Evolutionary conservation across 202 grass and related monocot species (phyloP).

Genomic region (Saccharum hybrid): DNA sequence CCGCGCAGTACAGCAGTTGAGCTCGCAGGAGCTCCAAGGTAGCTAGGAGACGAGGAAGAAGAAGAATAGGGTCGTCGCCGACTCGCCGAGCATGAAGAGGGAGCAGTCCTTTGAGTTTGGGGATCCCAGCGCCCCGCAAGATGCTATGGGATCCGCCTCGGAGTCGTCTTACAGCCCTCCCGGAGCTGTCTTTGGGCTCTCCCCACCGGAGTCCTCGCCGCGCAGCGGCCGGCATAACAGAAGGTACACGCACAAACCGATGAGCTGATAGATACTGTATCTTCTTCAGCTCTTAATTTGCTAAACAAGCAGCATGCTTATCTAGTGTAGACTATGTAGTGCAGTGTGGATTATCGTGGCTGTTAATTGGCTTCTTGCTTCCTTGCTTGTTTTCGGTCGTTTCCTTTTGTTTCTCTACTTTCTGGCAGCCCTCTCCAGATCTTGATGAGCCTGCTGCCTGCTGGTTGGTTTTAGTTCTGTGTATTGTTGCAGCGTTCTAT

Average conservation of each 20-base stretch:
- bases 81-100: constrained; percentile 41
- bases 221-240: constrained; percentile 41
- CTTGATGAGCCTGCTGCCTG: constrained; percentile 16
- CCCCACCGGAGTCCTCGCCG: constrained; percentile 43
- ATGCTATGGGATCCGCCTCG: constrained; percentile 45
- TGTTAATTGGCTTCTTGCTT: not conserved
- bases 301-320: not conserved
- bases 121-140: constrained; percentile 18
- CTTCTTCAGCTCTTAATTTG: constrained; percentile 11
- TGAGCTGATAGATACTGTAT: not conserved
- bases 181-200: constrained; percentile 37
- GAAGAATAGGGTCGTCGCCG: constrained; percentile 40
- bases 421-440: constrained; percentile 4
- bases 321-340: not conserved
- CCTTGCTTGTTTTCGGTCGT: not conserved
- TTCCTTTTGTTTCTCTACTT: not conserved
- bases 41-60: not conserved
- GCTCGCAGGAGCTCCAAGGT: no score
- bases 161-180: constrained; percentile 53
- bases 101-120: constrained; percentile 52
- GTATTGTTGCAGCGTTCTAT: not conserved
- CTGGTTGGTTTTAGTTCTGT: constrained; percentile 7
- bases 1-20: no score
- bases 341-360: not conserved
- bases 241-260: constrained; percentile 45